Percentiles rank a stretch among this genome's conserved stretches.
phyloP scores from a whole-genome alignment of 2,329 filamentous ascomycete species.

The Hirsutella minnesotensis region DNA sequence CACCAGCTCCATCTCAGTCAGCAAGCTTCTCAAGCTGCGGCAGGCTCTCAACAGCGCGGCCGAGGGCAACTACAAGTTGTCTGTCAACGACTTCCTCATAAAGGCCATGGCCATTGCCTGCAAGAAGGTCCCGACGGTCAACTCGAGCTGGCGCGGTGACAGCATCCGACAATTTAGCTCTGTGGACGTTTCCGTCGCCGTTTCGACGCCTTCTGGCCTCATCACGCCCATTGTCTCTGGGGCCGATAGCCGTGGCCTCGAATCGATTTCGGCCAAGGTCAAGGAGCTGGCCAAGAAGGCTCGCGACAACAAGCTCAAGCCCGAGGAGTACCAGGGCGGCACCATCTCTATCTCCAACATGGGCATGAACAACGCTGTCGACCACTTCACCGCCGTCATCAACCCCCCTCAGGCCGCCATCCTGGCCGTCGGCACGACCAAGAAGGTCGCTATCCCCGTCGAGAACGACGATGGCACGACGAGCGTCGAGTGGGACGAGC shows the following conservation, averaged over 20 bases:
- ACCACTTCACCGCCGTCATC: conserved; percentile 96
- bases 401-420: conserved; percentile 97
- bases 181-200: conserved; percentile 91
- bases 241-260: conserved; percentile 75
- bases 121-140: conserved; percentile 88
- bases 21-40: conserved; percentile 92
- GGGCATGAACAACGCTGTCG: conserved; percentile 97
- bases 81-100: conserved; percentile 99
- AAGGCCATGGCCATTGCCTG: conserved; percentile 85
- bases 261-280: conserved; percentile 76
- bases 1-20: conserved; percentile 78
- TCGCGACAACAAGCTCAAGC: conserved; percentile 95
- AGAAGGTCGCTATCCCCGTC: conserved; percentile 84
- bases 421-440: conserved; percentile 84
- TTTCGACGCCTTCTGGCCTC: conserved; percentile 82
- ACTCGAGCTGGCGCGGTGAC: conserved; percentile 87
- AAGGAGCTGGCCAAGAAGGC: conserved; percentile 97
- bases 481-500: conserved; percentile 82
- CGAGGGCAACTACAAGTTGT: conserved; percentile 95
- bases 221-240: conserved; percentile 96
- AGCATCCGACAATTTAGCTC: conserved; percentile 87
- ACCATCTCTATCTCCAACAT: conserved; percentile 99
- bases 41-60: conserved; percentile 80
- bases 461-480: conserved; percentile 73
- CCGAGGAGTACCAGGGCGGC: conserved; percentile 97